Percentiles rank a stretch among this genome's conserved stretches.
These are phyloP conservation scores for Brassica incana DNA, from an alignment of 345 rosid genomes.

Conservation along the genomic window DNA sequence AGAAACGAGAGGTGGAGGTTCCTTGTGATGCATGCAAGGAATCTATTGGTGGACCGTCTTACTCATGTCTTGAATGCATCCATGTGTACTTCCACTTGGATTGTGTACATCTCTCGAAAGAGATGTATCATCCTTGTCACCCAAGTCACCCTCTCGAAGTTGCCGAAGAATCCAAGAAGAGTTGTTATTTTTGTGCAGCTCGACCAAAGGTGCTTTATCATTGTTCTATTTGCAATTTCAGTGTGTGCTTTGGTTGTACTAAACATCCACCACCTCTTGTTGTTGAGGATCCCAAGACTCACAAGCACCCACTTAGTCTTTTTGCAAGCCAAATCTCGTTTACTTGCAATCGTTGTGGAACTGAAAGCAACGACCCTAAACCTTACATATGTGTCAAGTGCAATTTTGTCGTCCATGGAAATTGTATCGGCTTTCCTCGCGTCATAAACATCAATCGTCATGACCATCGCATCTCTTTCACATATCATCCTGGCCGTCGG, in stretches of 20 bases:
- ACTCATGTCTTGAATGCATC: not conserved
- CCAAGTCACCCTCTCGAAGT: not conserved
- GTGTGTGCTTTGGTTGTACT: not conserved
- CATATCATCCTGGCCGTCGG: not conserved
- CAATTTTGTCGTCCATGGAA: not conserved
- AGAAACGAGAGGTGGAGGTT: not conserved
- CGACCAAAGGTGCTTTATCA: not conserved
- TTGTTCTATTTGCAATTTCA: constrained; percentile 8
- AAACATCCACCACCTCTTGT: not conserved
- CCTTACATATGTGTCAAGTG: not conserved
- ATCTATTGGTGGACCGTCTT: not conserved
- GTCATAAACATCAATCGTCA: constrained; percentile 5
- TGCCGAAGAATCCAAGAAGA: too few relatives aligned
- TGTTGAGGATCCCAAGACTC: not conserved
- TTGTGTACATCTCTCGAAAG: not conserved
- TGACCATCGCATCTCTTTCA: not conserved
- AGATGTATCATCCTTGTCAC: constrained; percentile 18
- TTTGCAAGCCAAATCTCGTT: not conserved
- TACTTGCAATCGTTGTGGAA: not conserved
- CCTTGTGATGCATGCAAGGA: constrained; percentile 1
- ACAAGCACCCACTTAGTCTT: constrained; percentile 5
- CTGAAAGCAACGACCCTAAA: not conserved
- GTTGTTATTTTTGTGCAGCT: not conserved
- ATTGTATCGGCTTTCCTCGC: not conserved
- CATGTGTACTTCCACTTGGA: not conserved